Evolutionary conservation across 2,329 filamentous ascomycete species (phyloP).

Genomic region (Sarocladiaceae sp.): DNA sequence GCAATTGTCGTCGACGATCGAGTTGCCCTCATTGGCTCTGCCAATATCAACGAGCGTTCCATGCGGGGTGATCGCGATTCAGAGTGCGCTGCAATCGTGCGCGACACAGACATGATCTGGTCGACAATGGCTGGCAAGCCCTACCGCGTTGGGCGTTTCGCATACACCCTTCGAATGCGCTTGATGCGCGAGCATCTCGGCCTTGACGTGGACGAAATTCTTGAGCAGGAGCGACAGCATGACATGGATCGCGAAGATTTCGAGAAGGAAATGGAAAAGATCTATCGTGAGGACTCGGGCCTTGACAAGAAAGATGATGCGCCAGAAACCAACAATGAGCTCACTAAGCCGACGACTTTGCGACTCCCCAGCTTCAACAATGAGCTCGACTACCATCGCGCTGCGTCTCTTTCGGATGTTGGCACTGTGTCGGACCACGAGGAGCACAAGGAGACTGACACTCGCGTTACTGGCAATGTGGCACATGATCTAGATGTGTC

Average conservation of each 20-base stretch:
- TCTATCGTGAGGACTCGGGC: slow-evolving; percentile 48
- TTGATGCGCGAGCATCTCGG: slow-evolving; percentile 96
- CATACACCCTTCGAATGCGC: slow-evolving; percentile 86
- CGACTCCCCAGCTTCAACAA: slow-evolving; percentile 64
- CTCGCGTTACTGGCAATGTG: slow-evolving; percentile 50
- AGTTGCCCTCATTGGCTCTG: slow-evolving; percentile 89
- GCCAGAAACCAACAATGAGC: not conserved
- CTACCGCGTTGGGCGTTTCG: slow-evolving; percentile 87
- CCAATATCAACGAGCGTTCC: slow-evolving; percentile 97
- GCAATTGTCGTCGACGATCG: slow-evolving; percentile 94
- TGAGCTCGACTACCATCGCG: slow-evolving; percentile 42
- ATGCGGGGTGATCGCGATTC: slow-evolving; percentile 92
- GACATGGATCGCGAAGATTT: slow-evolving; percentile 58
- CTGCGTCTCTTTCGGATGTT: slow-evolving; percentile 34
- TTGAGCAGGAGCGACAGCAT: slow-evolving; percentile 70
- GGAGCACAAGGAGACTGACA: slow-evolving; percentile 19
- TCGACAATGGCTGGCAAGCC: slow-evolving; percentile 88
- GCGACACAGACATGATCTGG: slow-evolving; percentile 88
- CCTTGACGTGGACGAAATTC: slow-evolving; percentile 88
- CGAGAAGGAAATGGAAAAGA: slow-evolving; percentile 56
- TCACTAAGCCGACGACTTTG: slow-evolving; percentile 7
- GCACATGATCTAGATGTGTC: slow-evolving; percentile 71
- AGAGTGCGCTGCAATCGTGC: slow-evolving; percentile 83
- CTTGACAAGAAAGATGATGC: not conserved
- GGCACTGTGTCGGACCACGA: not conserved